A percentile compares a stretch with the other conserved stretches of the same genome.
Conservation (phyloP, 345 rosid genomes). For the Moricandia arvensis region DNA sequence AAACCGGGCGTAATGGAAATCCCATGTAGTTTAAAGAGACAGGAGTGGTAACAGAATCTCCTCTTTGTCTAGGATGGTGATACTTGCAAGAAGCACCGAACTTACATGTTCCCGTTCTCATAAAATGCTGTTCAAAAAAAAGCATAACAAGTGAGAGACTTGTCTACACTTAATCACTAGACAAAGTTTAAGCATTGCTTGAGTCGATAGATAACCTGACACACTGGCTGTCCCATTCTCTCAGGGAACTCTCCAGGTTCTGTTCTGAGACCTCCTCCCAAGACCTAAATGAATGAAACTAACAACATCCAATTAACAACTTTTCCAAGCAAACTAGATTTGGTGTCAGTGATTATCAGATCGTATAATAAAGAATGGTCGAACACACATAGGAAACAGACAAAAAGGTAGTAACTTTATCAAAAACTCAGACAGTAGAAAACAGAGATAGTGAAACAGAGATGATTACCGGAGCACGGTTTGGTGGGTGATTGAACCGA, state of each 20-base stretch:
- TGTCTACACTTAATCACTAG: neutral
- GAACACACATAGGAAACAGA: neutral
- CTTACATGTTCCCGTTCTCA: slow-evolving; percentile 89
- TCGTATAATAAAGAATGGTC: neutral
- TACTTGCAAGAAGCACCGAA: slow-evolving; percentile 94
- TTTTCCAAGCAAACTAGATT: neutral
- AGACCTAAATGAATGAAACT: slow-evolving; percentile 47
- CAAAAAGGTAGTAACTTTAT: slow-evolving; percentile 34
- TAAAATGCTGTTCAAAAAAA: slow-evolving; percentile 57
- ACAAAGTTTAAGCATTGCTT: neutral
- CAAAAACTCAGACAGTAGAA: slow-evolving; percentile 22
- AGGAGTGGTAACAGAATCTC: slow-evolving; percentile 46
- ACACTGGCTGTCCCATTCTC: slow-evolving; percentile 69
- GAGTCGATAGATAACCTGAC: slow-evolving; percentile 61
- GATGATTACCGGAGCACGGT: slow-evolving; percentile 60
- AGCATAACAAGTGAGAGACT: neutral
- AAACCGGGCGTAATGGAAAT: slow-evolving; percentile 83
- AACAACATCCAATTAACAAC: slow-evolving; percentile 4
- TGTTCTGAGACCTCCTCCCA: slow-evolving; percentile 50
- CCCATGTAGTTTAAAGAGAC: slow-evolving; percentile 63
- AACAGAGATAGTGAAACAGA: slow-evolving; percentile 19
- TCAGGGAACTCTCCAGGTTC: slow-evolving; percentile 70
- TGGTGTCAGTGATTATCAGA: slow-evolving; percentile 17
- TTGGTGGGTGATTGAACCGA: slow-evolving; percentile 94
- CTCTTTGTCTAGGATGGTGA: slow-evolving; percentile 79